Conservation (phyloP, 306 rosid genomes). For the Casuarina cunninghamiana region DNA sequence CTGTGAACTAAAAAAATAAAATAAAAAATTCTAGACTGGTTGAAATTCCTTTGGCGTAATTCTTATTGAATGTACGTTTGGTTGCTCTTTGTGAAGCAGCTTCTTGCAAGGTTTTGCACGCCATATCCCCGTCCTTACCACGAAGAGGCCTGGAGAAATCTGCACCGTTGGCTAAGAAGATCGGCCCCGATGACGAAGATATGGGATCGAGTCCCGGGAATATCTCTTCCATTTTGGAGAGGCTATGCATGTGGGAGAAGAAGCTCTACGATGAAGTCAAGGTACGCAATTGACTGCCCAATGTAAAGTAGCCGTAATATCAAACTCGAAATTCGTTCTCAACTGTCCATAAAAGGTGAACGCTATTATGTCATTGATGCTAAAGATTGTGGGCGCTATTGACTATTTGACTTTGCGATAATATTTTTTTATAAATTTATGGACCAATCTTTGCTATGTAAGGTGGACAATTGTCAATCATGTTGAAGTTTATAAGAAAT, state of each 20-base stretch:
- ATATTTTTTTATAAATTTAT: neutral
- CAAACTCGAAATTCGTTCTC: neutral
- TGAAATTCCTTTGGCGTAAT: neutral
- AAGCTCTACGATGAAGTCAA: slow-evolving; percentile 81
- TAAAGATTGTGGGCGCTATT: neutral
- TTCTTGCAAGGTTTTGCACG: slow-evolving; percentile 50
- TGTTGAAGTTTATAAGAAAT: neutral
- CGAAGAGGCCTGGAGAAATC: slow-evolving; percentile 26
- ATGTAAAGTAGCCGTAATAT: neutral
- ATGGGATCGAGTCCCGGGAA: slow-evolving; percentile 29
- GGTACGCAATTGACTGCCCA: slow-evolving; percentile 37
- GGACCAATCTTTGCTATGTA: neutral
- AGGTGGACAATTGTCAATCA: neutral
- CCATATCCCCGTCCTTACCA: slow-evolving; percentile 28
- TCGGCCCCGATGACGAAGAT: slow-evolving; percentile 24
- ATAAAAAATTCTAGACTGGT: too few species aligned
- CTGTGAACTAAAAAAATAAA: too few species aligned
- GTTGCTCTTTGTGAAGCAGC: slow-evolving; percentile 35
- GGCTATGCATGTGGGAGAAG: slow-evolving; percentile 77
- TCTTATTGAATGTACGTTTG: neutral
- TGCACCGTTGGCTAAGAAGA: slow-evolving; percentile 23
- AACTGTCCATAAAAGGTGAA: neutral
- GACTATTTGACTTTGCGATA: neutral
- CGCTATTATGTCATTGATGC: neutral
- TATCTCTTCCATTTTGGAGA: slow-evolving; percentile 56